These are phyloP conservation scores for Penstemon barbatus DNA, from an alignment of 257 asterid genomes.

Conservation along the genomic window DNA sequence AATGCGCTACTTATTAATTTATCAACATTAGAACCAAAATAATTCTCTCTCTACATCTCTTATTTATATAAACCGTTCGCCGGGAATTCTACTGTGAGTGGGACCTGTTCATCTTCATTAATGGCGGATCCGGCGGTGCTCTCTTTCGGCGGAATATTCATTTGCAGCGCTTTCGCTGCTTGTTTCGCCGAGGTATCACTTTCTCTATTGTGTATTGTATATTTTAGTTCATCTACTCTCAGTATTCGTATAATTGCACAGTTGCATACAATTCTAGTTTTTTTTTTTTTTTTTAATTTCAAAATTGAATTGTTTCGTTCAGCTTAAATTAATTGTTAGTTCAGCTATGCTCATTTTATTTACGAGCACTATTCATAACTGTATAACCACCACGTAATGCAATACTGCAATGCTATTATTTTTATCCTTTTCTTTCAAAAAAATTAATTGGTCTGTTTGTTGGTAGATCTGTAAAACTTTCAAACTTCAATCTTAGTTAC, in stretches of 20 bases:
- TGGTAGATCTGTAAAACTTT: not conserved
- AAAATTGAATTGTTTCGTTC: not conserved
- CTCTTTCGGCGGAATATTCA: conserved; percentile 73
- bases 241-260: not conserved
- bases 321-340: not conserved
- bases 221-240: conserved; percentile 21
- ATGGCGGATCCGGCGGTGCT: conserved; percentile 73
- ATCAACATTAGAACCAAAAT: not conserved
- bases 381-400: not conserved
- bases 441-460: not conserved
- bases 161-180: conserved; percentile 82
- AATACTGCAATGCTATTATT: not conserved
- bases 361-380: not conserved
- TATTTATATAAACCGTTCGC: not conserved
- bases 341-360: not conserved
- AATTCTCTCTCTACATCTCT: not conserved
- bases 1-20: not conserved
- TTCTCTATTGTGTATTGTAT: conserved; percentile 11
- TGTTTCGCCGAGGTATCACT: conserved; percentile 85
- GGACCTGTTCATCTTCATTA: conserved; percentile 34
- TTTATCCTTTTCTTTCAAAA: not conserved
- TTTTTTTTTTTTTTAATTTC: not conserved
- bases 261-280: not conserved
- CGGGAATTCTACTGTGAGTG: not conserved
- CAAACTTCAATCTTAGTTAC: not conserved